Base-by-base conservation (phyloP, 148 eudicot species). In the Arctostaphylos glauca region DNA sequence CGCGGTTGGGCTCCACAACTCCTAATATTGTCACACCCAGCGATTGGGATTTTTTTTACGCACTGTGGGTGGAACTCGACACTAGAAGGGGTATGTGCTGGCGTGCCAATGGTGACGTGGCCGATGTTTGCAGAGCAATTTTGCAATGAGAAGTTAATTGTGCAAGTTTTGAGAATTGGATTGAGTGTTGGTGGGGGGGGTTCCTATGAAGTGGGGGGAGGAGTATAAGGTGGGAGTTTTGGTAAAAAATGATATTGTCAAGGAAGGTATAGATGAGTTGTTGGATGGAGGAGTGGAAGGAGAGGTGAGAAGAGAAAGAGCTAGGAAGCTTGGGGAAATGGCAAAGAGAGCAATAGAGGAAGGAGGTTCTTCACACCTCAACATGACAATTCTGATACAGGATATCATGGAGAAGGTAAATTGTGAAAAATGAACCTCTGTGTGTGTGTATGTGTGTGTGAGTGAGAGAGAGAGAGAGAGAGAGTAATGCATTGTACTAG, bases 41-140 rank as follows among this genome's bases (percentile, higher is more conserved):
- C 64, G 6, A 38, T 55, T 14, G 80, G 64, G 6, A 15, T 4
- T 0, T 77, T 77, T 18, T 77, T 77, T 13, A 54, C 64, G 2
- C 80, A 77, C 48, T 54, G 80, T 1, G 80, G 80, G 64, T 77
- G 80, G 80, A 77, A 77, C 48, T 77, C 80, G 47, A 77, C 80
- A 3, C 48, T 77, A 6, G 80, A 77, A 54, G 80, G 80, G 47
- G 58, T 77, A 5, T 77, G 62, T n/a, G 80, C 80, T 59, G 80
- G 80, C 12, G 80, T 53, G n/a, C 62, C 80, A 6, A 25, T 77
- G 64, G 15, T 77, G 48, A 54, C 80, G 47, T 77, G 80, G 64
- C 64, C 80, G 6, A 53, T 77, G 80, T 77, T 77, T 16, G 80
- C 64, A 2, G 64, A 77, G 64, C 64, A 77, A 12, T 77, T 54